Percentiles rank a stretch among this genome's conserved stretches.
phyloP scores from a whole-genome alignment of 2,329 filamentous ascomycete genomes.

The Aaosphaeria arxii region DNA sequence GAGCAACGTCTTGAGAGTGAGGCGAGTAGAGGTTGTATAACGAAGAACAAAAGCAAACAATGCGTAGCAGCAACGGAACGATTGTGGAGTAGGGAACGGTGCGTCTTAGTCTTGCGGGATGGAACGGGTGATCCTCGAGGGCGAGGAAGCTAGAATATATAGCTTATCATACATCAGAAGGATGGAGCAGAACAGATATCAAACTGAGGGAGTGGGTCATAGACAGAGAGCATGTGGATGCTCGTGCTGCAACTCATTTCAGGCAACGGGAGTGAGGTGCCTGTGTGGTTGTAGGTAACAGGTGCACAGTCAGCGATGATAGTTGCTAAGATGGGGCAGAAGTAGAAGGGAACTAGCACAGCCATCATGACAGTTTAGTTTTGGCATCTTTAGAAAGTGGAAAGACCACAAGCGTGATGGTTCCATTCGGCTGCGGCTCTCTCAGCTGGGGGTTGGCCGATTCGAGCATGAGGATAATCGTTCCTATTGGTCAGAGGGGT shows the following conservation, averaged over 20 bases:
- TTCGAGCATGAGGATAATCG: neutral
- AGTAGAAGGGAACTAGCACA: slow-evolving; percentile 30
- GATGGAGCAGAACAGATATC: slow-evolving; percentile 12
- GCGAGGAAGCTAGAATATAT: slow-evolving; percentile 32
- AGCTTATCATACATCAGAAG: slow-evolving; percentile 13
- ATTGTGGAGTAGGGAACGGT: slow-evolving; percentile 9
- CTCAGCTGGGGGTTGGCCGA: slow-evolving; percentile 19
- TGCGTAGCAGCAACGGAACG: slow-evolving; percentile 9
- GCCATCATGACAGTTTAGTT: slow-evolving; percentile 28
- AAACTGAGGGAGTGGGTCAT: slow-evolving; percentile 20
- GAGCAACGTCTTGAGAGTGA: neutral
- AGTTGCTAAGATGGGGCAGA: slow-evolving; percentile 25
- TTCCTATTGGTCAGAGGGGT: slow-evolving; percentile 21
- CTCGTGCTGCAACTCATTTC: slow-evolving; percentile 25
- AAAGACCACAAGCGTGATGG: slow-evolving; percentile 18
- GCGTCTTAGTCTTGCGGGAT: slow-evolving; percentile 10
- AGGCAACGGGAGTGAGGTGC: slow-evolving; percentile 27
- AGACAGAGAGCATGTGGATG: slow-evolving; percentile 22
- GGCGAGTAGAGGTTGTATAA: neutral
- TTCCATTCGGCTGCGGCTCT: slow-evolving; percentile 20
- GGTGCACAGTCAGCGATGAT: slow-evolving; percentile 33
- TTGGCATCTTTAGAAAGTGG: slow-evolving; percentile 22
- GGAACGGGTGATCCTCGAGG: slow-evolving; percentile 10
- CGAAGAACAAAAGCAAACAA: slow-evolving; percentile 5
- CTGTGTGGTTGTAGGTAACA: slow-evolving; percentile 24